Conservation (phyloP, 495 filamentous ascomycete species). For the Penicillium daleae region DNA sequence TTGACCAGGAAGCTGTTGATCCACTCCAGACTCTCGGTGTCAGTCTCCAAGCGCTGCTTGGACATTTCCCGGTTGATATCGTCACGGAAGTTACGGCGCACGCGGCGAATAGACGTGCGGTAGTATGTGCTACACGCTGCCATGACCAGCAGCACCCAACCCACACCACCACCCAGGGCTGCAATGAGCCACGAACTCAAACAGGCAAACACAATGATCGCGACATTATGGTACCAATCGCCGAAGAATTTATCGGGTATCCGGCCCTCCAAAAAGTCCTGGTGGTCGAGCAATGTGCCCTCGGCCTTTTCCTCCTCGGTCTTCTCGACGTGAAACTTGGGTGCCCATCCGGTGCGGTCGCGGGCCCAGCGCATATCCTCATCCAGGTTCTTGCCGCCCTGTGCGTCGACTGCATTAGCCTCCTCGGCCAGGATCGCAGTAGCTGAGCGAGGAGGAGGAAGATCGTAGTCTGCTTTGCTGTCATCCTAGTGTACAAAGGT, state of each 20-base stretch:
- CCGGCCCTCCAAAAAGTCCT: conserved; percentile 82
- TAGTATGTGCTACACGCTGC: conserved; percentile 93
- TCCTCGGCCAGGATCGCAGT: conserved; percentile 57
- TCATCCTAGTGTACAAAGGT: conserved; percentile 55
- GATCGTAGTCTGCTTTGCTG: conserved; percentile 72
- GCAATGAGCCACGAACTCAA: conserved; percentile 89
- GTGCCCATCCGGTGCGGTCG: conserved; percentile 83
- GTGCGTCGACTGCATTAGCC: conserved; percentile 49
- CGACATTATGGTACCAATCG: conserved; percentile 98
- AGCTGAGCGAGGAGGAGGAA: conserved; percentile 73
- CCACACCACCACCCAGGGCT: conserved; percentile 85
- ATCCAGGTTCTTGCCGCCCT: conserved; percentile 43
- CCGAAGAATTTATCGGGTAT: conserved; percentile 91
- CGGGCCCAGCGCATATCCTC: conserved; percentile 70
- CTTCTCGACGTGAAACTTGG: conserved; percentile 68
- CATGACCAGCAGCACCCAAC: conserved; percentile 93
- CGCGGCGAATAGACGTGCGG: conserved; percentile 89
- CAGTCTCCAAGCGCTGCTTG: conserved; percentile 85
- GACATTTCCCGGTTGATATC: conserved; percentile 92
- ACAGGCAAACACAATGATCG: conserved; percentile 88
- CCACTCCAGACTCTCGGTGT: conserved; percentile 95
- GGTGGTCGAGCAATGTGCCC: conserved; percentile 79
- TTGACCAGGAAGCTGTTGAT: conserved; percentile 98
- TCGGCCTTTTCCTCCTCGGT: conserved; percentile 55
- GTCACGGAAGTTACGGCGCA: conserved; percentile 94